A percentile compares a stretch with the other conserved stretches of the same genome.
phyloP scores from a whole-genome alignment of 2,329 filamentous ascomycete genomes.

The Colletotrichum trifolii region DNA sequence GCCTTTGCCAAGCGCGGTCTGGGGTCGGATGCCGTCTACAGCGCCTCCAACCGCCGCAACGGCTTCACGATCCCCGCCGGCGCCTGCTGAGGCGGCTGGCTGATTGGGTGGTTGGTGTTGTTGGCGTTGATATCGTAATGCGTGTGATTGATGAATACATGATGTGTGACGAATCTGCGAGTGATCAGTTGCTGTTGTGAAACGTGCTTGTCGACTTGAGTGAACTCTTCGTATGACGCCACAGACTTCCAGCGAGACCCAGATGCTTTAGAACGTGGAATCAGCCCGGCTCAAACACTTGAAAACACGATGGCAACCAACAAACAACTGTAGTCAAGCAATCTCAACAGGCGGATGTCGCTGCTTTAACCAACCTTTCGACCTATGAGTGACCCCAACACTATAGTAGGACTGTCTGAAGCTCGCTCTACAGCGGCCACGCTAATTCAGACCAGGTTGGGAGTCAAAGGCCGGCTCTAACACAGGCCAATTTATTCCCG shows the following conservation, averaged over 20 bases:
- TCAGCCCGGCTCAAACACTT: too few relatives aligned
- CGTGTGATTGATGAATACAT: constrained; percentile 12
- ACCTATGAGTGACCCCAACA: too few relatives aligned
- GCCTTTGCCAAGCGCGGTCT: constrained; percentile 69
- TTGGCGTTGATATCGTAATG: background rate
- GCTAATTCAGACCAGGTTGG: too few relatives aligned
- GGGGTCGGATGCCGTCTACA: constrained; percentile 51
- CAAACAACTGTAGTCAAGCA: too few relatives aligned
- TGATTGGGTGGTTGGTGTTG: background rate
- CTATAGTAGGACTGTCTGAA: too few relatives aligned
- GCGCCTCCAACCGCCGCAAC: constrained; percentile 43
- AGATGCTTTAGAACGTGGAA: too few relatives aligned
- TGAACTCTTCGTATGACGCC: background rate
- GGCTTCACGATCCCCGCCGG: constrained; percentile 44
- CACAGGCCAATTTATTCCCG: too few relatives aligned
- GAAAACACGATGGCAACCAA: too few relatives aligned
- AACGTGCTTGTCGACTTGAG: background rate
- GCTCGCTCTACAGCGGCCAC: too few relatives aligned
- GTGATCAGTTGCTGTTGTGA: background rate
- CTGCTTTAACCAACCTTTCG: too few relatives aligned
- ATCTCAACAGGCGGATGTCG: too few relatives aligned
- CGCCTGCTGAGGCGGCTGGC: constrained; percentile 35
- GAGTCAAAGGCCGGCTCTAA: too few relatives aligned
- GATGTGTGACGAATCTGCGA: constrained; percentile 2
- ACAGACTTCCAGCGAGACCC: background rate